These are phyloP conservation scores for Cronartium quercuum DNA, from an alignment of 1,284 basidiomycete species.

Conservation along the genomic window DNA sequence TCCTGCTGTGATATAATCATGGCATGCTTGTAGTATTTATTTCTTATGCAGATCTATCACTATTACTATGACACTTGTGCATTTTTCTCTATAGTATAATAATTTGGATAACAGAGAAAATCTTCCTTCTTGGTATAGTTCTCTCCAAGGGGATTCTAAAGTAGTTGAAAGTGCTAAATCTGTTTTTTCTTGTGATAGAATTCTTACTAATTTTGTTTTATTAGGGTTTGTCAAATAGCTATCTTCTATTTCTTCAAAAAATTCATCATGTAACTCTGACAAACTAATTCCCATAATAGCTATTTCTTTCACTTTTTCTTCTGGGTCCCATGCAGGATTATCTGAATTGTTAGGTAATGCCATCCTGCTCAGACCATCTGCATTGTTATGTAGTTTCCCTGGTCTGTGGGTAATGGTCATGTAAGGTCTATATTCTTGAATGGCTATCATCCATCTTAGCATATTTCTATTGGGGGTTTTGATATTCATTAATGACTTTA, in stretches of 20 bases:
- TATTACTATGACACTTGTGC: not conserved
- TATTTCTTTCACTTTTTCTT: not conserved
- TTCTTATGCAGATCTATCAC: not conserved
- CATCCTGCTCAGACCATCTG: not conserved
- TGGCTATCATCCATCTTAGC: conserved; percentile 11
- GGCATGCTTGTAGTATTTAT: not conserved
- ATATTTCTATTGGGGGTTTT: conserved; percentile 12
- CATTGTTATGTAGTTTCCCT: conserved; percentile 9
- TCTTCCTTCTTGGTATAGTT: not conserved
- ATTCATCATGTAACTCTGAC: not conserved
- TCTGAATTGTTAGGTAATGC: not conserved
- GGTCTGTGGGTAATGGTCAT: conserved; percentile 9
- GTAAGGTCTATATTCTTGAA: conserved; percentile 1
- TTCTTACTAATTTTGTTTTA: not conserved
- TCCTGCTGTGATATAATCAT: not conserved
- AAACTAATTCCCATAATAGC: not conserved
- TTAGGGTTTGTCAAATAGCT: not conserved
- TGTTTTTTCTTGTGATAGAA: not conserved
- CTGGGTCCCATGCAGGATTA: conserved; percentile 8
- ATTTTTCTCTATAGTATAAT: not conserved
- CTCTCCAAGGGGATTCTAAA: not conserved
- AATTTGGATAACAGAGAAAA: not conserved
- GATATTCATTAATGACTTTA: conserved; percentile 1
- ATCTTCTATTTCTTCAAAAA: too few relatives aligned
- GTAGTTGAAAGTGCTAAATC: not conserved